phyloP scores from a whole-genome alignment of 2,329 filamentous ascomycete genomes.

The Orbilia blumenaviensis region DNA sequence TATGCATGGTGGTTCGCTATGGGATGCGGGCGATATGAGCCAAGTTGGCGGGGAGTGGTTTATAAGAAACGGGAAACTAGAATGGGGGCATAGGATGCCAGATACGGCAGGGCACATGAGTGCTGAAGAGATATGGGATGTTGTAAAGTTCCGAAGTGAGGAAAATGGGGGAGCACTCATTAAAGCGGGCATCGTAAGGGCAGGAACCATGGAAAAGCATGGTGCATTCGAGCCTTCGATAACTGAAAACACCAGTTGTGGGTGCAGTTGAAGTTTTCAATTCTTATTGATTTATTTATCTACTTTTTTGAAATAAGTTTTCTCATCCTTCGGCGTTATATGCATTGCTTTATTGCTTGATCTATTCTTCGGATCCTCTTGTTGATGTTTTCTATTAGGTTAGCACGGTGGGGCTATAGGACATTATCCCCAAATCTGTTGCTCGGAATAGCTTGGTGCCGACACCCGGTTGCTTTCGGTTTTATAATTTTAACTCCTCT shows the following conservation, averaged over 20 bases:
- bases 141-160: constrained; percentile 42
- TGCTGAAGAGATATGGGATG: constrained; percentile 51
- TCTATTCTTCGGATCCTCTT: not conserved
- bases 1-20: constrained; percentile 34
- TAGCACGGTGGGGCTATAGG: not conserved
- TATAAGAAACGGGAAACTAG: constrained; percentile 39
- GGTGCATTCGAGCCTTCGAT: constrained; percentile 28
- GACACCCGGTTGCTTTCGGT: not conserved
- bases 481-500: too few relatives aligned
- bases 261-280: constrained; percentile 10
- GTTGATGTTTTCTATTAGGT: not conserved
- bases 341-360: not conserved
- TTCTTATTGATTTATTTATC: too few relatives aligned
- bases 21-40: constrained; percentile 50
- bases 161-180: constrained; percentile 11
- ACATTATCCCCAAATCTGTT: too few relatives aligned
- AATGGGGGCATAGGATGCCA: constrained; percentile 49
- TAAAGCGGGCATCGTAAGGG: constrained; percentile 25
- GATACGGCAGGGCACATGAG: constrained; percentile 52
- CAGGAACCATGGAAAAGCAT: constrained; percentile 46
- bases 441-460: not conserved
- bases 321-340: not conserved
- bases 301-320: not conserved
- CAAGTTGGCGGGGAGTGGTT: constrained; percentile 50
- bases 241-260: constrained; percentile 10